phyloP scores from a whole-genome alignment of 257 asterid genomes.

The Solanum pinnatisectum region DNA sequence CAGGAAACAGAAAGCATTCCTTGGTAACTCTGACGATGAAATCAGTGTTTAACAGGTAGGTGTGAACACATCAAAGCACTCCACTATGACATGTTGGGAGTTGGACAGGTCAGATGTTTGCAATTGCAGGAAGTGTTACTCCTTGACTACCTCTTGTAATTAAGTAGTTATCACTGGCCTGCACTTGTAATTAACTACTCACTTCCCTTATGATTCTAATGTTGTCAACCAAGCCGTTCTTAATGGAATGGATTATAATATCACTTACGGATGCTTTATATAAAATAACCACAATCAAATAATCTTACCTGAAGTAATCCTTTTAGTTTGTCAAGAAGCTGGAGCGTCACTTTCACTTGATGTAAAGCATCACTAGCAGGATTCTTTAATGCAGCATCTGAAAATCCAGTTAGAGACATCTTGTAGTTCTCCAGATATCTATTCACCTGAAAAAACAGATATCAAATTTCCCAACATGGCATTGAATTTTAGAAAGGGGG shows the following conservation, averaged over 20 bases:
- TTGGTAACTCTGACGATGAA: background rate
- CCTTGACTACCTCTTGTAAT: background rate
- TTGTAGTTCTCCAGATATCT: background rate
- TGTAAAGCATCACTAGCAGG: background rate
- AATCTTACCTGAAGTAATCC: background rate
- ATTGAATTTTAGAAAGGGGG: background rate
- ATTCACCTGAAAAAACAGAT: too few species aligned
- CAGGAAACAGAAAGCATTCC: background rate
- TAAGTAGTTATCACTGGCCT: background rate
- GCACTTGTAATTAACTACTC: background rate
- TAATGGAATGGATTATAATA: background rate
- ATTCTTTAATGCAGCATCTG: background rate
- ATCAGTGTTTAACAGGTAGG: background rate
- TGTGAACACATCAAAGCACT: background rate
- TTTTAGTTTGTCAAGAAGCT: background rate
- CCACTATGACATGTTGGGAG: background rate
- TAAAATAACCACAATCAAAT: background rate
- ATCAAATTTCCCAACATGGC: background rate
- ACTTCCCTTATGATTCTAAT: background rate
- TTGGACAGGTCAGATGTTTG: background rate
- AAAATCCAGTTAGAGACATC: background rate
- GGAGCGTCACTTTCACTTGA: background rate
- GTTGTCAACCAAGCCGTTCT: background rate
- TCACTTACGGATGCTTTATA: background rate
- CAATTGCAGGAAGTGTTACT: background rate